Evolutionary conservation across 2,329 filamentous ascomycete genomes (phyloP), one percentile per base, ranked within the genome.

Genomic region (Coniella lustricola): DNA sequence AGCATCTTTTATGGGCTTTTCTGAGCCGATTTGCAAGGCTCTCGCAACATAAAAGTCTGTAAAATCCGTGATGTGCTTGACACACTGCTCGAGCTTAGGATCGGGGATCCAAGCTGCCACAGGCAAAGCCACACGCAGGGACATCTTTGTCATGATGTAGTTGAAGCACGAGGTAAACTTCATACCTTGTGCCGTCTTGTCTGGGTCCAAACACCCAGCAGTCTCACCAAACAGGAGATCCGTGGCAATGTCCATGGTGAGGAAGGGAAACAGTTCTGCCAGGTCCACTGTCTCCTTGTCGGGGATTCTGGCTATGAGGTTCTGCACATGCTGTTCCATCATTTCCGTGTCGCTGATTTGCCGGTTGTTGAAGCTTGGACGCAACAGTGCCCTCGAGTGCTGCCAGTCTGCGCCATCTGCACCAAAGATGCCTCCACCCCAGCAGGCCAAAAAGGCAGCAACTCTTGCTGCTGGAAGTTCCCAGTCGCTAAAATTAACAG

Each of bases 261-360:
- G 18, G 17, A 37, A 32, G 37, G 34, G 40, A 17, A 47, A 47
- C 17, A 41, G 45, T 12, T 29, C 25, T 38, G 45, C 45, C 37
- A 41, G 40, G 45, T 47, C 45, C 21, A 47, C 45, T 17, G 36
- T 47, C 37, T 37, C 22, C 37, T 38, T 20, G 20, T 47, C 35
- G 10, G 37, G 45, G 45, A 47, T 47, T 32, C 32, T 21, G 45
- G 17, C 18, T 25, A 47, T 47, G 16, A 47, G 45, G 18, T 47
- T 25, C 20, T 38, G 33, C 8, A 41, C 37, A 41, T 47, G 36
- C 31, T 34, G 32, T 4, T 8, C 14, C 9, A 9, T 32, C 31
- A 32, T 32, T 32, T 14, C 31, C 14, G 9, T 14, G 14, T 32
- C 31, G n/a, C n/a, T n/a, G n/a, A n/a, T n/a, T n/a, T n/a, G n/a